A percentile compares a stretch with the other conserved stretches of the same genome.
phyloP scores from a whole-genome alignment of 129 eudicot species.

The Logfia minima region DNA sequence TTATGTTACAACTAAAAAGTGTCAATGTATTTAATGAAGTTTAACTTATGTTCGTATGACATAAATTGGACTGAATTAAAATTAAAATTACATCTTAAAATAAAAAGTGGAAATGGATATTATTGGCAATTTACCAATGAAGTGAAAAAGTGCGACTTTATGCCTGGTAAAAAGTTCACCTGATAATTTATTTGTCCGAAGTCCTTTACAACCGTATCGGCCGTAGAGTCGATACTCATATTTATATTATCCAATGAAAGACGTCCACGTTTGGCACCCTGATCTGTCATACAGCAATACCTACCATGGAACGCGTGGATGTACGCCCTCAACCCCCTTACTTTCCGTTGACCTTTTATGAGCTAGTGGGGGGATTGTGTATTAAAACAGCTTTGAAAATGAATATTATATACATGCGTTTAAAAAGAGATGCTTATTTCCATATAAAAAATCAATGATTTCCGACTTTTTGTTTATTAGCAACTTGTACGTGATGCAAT shows the following conservation, averaged over 20 bases:
- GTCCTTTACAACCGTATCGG: constrained; percentile 11
- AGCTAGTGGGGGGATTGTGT: background rate
- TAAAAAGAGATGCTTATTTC: background rate
- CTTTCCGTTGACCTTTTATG: constrained; percentile 6
- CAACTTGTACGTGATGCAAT: too few species aligned
- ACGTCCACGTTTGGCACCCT: background rate
- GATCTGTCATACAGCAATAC: constrained; percentile 15
- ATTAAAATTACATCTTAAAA: too few species aligned
- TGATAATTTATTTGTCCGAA: background rate
- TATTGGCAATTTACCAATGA: too few species aligned
- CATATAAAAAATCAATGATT: too few species aligned
- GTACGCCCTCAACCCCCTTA: background rate
- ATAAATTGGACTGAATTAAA: too few species aligned
- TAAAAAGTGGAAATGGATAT: too few species aligned
- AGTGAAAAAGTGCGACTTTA: background rate
- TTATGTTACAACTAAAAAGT: too few species aligned
- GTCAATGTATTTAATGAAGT: too few species aligned
- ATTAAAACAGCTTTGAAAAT: background rate
- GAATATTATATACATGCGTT: background rate
- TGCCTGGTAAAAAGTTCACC: constrained; percentile 5
- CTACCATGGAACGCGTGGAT: background rate
- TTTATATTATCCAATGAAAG: background rate
- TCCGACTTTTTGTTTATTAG: too few species aligned
- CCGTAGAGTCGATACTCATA: background rate
- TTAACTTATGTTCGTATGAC: too few species aligned